phyloP scores from a whole-genome alignment of 208 protist species.

The Leishmania mexicana region DNA sequence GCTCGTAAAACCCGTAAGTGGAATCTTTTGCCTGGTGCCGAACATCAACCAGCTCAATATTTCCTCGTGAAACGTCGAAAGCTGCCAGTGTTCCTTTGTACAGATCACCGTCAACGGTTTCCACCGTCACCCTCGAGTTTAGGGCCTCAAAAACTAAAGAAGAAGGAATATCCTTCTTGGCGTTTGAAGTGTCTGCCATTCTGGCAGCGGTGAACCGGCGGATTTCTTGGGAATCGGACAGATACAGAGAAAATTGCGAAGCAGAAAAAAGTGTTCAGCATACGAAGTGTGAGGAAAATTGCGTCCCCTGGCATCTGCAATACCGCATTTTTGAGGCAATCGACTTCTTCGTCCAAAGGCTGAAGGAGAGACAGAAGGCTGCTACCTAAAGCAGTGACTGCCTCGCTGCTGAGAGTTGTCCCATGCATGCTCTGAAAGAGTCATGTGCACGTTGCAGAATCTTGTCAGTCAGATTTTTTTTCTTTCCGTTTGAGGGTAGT shows the following conservation, averaged over 20 bases:
- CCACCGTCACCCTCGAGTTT: constrained; percentile 47
- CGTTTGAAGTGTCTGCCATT: constrained; percentile 1
- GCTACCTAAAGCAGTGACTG: too few relatives aligned
- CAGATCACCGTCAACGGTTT: constrained; percentile 52
- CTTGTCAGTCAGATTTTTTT: background rate
- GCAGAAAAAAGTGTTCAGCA: background rate
- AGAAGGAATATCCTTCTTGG: constrained; percentile 37
- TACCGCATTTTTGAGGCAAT: background rate
- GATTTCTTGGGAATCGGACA: background rate
- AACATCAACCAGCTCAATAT: constrained; percentile 68
- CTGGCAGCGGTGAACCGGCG: background rate
- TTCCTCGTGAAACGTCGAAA: constrained; percentile 47
- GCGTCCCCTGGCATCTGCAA: background rate
- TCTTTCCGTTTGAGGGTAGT: background rate
- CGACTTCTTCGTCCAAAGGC: background rate
- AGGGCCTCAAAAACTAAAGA: constrained; percentile 49
- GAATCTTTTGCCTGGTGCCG: constrained; percentile 55
- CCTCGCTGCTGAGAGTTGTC: background rate
- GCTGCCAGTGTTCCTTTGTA: constrained; percentile 54
- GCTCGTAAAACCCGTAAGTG: constrained; percentile 53
- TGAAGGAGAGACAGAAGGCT: background rate
- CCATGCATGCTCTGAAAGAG: background rate
- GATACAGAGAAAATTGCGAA: too few relatives aligned
- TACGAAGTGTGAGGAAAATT: background rate
- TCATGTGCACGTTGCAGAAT: too few relatives aligned